These are phyloP conservation scores for Bacterosira constricta DNA, from an alignment of 108 stramenopile species.

Conservation along the genomic window DNA sequence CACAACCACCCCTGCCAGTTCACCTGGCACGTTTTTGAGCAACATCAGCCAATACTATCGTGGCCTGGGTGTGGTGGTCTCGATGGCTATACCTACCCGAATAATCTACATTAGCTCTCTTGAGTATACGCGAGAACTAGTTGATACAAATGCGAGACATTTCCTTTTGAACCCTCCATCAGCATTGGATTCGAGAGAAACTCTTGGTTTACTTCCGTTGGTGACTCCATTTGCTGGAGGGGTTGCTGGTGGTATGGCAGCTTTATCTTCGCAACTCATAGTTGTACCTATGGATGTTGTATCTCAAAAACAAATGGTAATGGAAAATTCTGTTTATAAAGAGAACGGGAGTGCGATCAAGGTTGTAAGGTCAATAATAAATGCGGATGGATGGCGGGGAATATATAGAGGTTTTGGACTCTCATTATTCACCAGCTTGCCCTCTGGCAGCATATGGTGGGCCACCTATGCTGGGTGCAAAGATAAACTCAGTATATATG, in stretches of 20 bases:
- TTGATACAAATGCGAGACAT: conserved; percentile 19
- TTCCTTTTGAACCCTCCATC: conserved; percentile 43
- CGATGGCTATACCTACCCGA: conserved; percentile 54
- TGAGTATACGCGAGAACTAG: conserved; percentile 44
- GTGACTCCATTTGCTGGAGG: conserved; percentile 52
- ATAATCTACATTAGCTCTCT: conserved; percentile 49
- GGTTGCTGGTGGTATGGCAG: conserved; percentile 59
- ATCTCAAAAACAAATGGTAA: conserved; percentile 60
- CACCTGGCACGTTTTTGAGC: conserved; percentile 6
- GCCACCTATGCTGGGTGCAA: conserved; percentile 52
- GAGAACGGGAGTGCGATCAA: conserved; percentile 27
- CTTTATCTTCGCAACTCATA: conserved; percentile 51
- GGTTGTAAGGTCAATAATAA: conserved; percentile 34
- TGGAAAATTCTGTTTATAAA: conserved; percentile 25
- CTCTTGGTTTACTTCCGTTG: conserved; percentile 25
- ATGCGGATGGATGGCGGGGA: conserved; percentile 36
- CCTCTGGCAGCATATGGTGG: conserved; percentile 64
- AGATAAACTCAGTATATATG: conserved; percentile 30
- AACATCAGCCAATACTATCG: conserved; percentile 47
- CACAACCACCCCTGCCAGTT: neutral
- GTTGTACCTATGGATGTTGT: conserved; percentile 70
- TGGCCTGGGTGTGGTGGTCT: conserved; percentile 54
- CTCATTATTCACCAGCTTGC: conserved; percentile 51
- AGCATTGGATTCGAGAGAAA: conserved; percentile 14
- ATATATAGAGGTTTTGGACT: conserved; percentile 59